Percentiles rank a stretch among this genome's conserved stretches.
phyloP scores from a whole-genome alignment of 305 asterid genomes.

The Ilex paraguariensis region DNA sequence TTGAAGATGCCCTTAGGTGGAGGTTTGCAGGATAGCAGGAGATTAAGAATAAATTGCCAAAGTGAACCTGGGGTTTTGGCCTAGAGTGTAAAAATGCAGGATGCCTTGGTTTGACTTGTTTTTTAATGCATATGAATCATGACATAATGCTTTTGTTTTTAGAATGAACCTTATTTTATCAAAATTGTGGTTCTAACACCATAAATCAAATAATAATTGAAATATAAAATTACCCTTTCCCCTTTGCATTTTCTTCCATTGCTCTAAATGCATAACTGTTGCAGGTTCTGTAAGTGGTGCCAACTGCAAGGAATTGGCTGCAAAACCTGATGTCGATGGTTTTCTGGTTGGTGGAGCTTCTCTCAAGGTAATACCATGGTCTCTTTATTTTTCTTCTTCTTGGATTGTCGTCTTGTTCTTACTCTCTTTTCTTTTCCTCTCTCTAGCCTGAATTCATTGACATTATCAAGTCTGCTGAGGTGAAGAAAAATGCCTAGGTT shows the following conservation, averaged over 20 bases:
- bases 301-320: constrained; percentile 75
- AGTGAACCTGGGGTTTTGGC: too few species aligned
- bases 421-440: background rate
- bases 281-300: constrained; percentile 1
- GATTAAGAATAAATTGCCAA: too few species aligned
- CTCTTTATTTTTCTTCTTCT: background rate
- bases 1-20: too few species aligned
- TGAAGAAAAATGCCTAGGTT: background rate
- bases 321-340: constrained; percentile 75
- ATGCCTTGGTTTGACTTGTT: too few species aligned
- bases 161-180: too few species aligned
- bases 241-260: background rate
- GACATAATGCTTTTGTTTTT: too few species aligned
- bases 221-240: background rate
- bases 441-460: constrained; percentile 4
- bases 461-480: constrained; percentile 4
- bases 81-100: too few species aligned
- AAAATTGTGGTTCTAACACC: too few species aligned
- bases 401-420: background rate
- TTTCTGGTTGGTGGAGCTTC: constrained; percentile 96
- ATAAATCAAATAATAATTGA: too few species aligned
- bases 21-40: too few species aligned
- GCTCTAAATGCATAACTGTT: background rate
- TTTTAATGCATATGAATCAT: too few species aligned
- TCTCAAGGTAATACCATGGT: constrained; percentile 48